Conservation (phyloP, 352 stramenopile genomes). For the Phytophthora aleatoria region DNA sequence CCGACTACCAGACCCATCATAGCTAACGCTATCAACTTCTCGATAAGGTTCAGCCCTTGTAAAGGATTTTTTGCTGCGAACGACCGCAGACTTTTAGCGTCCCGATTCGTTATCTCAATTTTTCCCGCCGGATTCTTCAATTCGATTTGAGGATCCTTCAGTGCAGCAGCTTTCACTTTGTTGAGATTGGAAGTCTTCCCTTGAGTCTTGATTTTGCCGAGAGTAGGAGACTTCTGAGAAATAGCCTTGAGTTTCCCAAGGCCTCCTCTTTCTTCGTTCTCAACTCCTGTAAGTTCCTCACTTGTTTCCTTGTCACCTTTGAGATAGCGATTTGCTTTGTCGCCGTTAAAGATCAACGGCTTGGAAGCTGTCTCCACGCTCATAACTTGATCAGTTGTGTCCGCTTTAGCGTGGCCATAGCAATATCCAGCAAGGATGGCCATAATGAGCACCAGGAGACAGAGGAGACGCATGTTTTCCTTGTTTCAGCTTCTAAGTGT, state of each 20-base stretch:
- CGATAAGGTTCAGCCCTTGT: background rate
- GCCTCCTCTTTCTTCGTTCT: background rate
- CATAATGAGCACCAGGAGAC: background rate
- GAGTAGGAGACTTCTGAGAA: background rate
- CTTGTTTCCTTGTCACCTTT: background rate
- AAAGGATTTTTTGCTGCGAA: background rate
- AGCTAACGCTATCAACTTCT: background rate
- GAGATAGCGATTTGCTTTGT: background rate
- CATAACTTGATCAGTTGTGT: background rate
- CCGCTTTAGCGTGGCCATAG: background rate
- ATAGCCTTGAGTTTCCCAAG: background rate
- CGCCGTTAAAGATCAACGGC: too few species aligned
- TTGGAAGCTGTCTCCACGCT: background rate
- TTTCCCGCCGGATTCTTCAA: background rate
- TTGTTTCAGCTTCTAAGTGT: too few species aligned
- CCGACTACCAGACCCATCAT: background rate
- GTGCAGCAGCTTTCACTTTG: background rate
- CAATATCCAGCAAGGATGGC: background rate
- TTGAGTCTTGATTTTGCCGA: background rate
- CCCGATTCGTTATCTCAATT: background rate
- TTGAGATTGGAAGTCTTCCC: background rate
- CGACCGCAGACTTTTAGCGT: background rate
- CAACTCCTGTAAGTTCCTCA: background rate
- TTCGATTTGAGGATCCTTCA: background rate
- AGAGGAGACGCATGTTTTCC: background rate